Base-by-base conservation (phyloP, 2,329 filamentous ascomycete genomes). In the Blastomyces parvus region DNA sequence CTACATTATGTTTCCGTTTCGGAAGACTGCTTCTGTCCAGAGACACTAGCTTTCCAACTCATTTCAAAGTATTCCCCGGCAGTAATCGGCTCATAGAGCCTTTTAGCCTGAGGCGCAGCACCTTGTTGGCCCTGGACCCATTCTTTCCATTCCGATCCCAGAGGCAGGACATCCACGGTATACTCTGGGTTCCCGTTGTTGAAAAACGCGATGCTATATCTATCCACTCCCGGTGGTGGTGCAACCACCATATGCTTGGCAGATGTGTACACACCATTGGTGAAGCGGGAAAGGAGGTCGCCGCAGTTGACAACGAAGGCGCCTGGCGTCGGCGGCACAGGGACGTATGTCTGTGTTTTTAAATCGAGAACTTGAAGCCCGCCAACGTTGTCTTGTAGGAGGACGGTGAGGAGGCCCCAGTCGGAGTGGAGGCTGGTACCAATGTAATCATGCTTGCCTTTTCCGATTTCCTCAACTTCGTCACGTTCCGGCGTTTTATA, bases 191-290 rank as follows among this genome's bases (percentile, higher is more conserved):
- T 83, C 3, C 82, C 82, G 62, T 81, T 80, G 61, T 83, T 80
- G 70, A 84, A 84, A 60, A 84, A 80, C 0, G 82, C 81, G 22
- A 85, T 74, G 3, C 79, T 82, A 68, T 84, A 85, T 52, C 83
- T 76, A 22, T 84, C 79, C 13, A 72, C 73, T 1, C 75, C 75
- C 2, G 42, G 7, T 40, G 13, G 40, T 2, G 61, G 53, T 1
- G 61, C 53, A 44, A 82, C 33, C 30, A 40, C 30, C 55, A 38
- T 8, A n/a, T 46, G 19, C 19, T 79, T 94, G 58, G 83, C 86
- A 14, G 57, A 46, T 36, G 44, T 64, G 55, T 68, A 68, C 55
- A 74, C 71, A 17, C 80, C 79, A 62, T 81, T 80, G 11, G 82
- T 84, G 80, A 82, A 82, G 17, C 76, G 70, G 62, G 74, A 73